Evolutionary conservation across 192 early-diverging fungal genomes (phyloP).

Genomic region (Gamsiella multidivaricata): DNA sequence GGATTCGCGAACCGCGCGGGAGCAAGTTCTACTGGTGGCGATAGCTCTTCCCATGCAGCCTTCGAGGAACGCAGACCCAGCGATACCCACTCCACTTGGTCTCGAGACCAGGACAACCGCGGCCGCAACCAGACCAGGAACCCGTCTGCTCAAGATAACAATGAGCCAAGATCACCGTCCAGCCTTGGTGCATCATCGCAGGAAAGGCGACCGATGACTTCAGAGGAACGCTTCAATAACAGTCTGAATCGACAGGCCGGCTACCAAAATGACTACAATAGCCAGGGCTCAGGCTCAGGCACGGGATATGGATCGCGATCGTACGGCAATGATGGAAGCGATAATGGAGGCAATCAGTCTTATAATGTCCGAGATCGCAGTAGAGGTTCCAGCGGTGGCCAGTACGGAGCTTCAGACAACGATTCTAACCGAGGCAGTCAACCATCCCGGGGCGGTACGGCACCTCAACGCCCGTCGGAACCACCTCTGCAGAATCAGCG

Average conservation of each 20-base stretch:
- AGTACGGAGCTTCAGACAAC: not conserved
- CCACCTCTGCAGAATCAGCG: not conserved
- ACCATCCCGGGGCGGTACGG: not conserved
- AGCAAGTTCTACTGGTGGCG: too few species aligned
- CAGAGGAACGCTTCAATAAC: conserved; percentile 28
- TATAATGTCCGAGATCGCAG: not conserved
- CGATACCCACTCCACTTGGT: not conserved
- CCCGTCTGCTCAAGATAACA: not conserved
- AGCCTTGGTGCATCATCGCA: not conserved
- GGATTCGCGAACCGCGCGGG: too few species aligned
- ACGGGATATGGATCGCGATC: too few species aligned
- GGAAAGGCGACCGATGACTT: conserved; percentile 10
- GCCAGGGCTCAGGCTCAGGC: too few species aligned
- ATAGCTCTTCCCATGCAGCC: too few species aligned
- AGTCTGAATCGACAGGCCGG: conserved; percentile 6
- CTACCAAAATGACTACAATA: not conserved
- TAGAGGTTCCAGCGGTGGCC: not conserved
- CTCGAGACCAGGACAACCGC: not conserved
- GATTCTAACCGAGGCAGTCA: not conserved
- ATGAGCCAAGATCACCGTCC: not conserved
- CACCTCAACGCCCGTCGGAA: not conserved
- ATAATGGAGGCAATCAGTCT: too few species aligned
- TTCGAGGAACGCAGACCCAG: not conserved
- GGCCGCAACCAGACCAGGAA: not conserved
- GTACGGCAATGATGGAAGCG: not conserved